Percentiles rank a stretch among this genome's conserved stretches.
Evolutionary conservation across 2,329 filamentous ascomycete genomes (phyloP).

Genomic region (Incumbomyces lentus): DNA sequence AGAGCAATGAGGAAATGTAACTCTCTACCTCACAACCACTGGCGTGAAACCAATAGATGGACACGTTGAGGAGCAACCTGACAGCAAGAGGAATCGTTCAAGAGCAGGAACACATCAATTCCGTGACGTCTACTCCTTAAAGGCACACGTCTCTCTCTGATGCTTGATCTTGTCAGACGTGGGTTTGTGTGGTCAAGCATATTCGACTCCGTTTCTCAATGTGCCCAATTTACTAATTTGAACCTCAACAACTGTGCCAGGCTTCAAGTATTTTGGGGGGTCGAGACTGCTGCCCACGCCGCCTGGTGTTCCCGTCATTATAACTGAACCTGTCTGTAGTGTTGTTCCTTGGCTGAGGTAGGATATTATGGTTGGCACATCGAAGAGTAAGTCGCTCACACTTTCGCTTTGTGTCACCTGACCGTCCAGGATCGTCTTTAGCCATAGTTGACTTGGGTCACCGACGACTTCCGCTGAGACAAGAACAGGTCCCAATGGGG

Average conservation of each 20-base stretch:
- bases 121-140: too few relatives aligned
- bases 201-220: slow-evolving; percentile 28
- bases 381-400: slow-evolving; percentile 30
- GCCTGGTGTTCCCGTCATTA: slow-evolving; percentile 33
- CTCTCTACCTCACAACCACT: too few relatives aligned
- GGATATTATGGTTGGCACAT: slow-evolving; percentile 26
- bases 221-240: slow-evolving; percentile 33
- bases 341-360: slow-evolving; percentile 31
- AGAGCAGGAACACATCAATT: too few relatives aligned
- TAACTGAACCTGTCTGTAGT: slow-evolving; percentile 27
- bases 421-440: slow-evolving; percentile 30
- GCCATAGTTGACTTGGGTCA: slow-evolving; percentile 24
- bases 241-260: slow-evolving; percentile 33
- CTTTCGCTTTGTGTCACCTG: slow-evolving; percentile 27
- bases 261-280: slow-evolving; percentile 30
- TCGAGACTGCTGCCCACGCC: slow-evolving; percentile 37
- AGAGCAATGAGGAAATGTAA: too few relatives aligned
- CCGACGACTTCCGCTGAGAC: slow-evolving; percentile 23
- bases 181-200: slow-evolving; percentile 6
- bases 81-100: too few relatives aligned
- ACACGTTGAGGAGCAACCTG: too few relatives aligned
- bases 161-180: neutral
- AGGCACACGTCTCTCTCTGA: too few relatives aligned
- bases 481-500: slow-evolving; percentile 32
- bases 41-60: too few relatives aligned